phyloP scores from a whole-genome alignment of 768 basidiomycete species.

The Phaeotremella fagi region DNA sequence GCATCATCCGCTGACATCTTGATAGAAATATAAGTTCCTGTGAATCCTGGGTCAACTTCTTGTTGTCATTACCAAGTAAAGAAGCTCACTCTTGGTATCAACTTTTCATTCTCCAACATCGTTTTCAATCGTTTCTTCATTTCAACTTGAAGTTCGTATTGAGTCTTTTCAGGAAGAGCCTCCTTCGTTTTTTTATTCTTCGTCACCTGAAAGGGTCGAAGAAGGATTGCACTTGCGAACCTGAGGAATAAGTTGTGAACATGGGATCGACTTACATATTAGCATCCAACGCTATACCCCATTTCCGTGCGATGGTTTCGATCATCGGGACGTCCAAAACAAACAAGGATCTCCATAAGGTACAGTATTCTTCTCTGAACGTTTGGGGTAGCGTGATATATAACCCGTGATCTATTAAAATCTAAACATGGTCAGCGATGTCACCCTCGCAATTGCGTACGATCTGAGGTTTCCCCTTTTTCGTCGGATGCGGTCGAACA shows the following conservation, averaged over 20 bases:
- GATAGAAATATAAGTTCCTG: conserved; percentile 46
- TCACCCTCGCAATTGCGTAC: conserved; percentile 21
- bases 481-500: conserved; percentile 63
- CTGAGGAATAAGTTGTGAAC: conserved; percentile 7
- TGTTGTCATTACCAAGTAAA: conserved; percentile 54
- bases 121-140: conserved; percentile 47
- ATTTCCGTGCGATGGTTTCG: conserved; percentile 43
- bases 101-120: conserved; percentile 50
- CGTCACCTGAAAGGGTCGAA: conserved; percentile 47
- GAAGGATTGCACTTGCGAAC: conserved; percentile 49
- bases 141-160: conserved; percentile 49
- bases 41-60: conserved; percentile 26
- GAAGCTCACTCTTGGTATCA: conserved; percentile 52
- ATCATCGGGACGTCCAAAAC: conserved; percentile 48
- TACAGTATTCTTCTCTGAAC: conserved; percentile 72
- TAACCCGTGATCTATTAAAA: conserved; percentile 87
- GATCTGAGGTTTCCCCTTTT: conserved; percentile 49
- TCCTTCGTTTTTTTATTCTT: conserved; percentile 22
- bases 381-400: conserved; percentile 67
- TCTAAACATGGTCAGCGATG: conserved; percentile 54
- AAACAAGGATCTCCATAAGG: conserved; percentile 59
- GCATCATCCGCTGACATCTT: conserved; percentile 51
- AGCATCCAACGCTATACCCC: conserved; percentile 49
- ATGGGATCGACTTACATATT: conserved; percentile 41
- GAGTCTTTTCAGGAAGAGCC: conserved; percentile 23